phyloP scores from a whole-genome alignment of 2,329 filamentous ascomycete species.

The Talaromyces sp. region DNA sequence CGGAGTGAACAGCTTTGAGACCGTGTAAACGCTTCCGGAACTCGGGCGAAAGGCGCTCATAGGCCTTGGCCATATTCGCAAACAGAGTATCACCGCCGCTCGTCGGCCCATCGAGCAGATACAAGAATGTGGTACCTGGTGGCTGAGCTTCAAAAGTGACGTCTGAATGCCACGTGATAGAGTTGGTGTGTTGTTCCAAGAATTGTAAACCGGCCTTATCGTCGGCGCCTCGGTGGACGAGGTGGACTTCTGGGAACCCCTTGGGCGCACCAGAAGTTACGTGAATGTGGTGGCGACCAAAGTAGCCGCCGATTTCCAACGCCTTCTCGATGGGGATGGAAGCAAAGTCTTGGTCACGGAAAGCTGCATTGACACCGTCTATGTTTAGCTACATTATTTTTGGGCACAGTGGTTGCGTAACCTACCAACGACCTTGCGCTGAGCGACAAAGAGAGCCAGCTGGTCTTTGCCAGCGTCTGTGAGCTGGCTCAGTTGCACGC shows the following conservation, averaged over 20 bases:
- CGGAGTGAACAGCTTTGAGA: slow-evolving; percentile 74
- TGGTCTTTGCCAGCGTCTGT: slow-evolving; percentile 67
- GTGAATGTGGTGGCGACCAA: slow-evolving; percentile 76
- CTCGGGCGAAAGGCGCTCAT: slow-evolving; percentile 69
- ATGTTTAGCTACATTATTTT: not conserved
- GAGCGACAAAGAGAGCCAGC: slow-evolving; percentile 51
- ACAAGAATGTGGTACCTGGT: slow-evolving; percentile 83
- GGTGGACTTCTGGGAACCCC: slow-evolving; percentile 68
- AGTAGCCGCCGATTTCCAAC: slow-evolving; percentile 66
- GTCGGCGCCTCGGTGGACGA: slow-evolving; percentile 67
- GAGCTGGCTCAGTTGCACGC: slow-evolving; percentile 66
- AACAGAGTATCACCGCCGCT: slow-evolving; percentile 84
- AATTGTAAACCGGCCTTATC: slow-evolving; percentile 58
- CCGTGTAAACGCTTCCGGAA: slow-evolving; percentile 79
- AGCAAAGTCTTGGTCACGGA: slow-evolving; percentile 69
- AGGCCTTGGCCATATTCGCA: slow-evolving; percentile 72
- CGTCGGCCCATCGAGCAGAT: slow-evolving; percentile 74
- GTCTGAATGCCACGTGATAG: slow-evolving; percentile 84
- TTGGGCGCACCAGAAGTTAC: slow-evolving; percentile 70
- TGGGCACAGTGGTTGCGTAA: not conserved
- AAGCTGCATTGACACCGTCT: slow-evolving; percentile 39
- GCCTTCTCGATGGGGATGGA: slow-evolving; percentile 65
- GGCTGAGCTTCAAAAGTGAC: slow-evolving; percentile 85
- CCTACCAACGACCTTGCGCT: slow-evolving; percentile 61
- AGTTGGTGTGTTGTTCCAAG: slow-evolving; percentile 67